Percentiles rank a stretch among this genome's conserved stretches.
Conservation (phyloP, 257 asterid genomes). For the Rubia yunnanensis region DNA sequence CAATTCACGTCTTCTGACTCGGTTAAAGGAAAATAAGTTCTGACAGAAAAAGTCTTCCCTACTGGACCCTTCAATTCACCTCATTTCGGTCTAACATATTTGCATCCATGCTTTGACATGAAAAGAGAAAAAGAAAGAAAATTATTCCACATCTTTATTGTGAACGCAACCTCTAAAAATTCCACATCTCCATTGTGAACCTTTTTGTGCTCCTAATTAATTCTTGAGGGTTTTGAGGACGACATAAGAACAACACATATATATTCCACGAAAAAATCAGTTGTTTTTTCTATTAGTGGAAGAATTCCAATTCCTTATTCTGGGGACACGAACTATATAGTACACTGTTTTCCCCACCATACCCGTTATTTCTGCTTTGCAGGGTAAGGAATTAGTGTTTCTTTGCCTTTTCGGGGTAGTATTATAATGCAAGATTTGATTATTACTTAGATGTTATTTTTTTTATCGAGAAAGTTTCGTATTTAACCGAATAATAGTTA, state of each 20-base stretch:
- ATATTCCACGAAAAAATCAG: not conserved
- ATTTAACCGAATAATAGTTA: too few relatives aligned
- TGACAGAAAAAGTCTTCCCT: not conserved
- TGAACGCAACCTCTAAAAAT: not conserved
- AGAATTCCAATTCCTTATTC: slow-evolving; percentile 14
- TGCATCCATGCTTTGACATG: not conserved
- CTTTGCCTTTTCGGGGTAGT: not conserved
- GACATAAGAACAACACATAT: not conserved
- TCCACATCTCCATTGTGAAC: not conserved
- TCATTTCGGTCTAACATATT: too few relatives aligned
- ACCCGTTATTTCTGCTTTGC: slow-evolving; percentile 1
- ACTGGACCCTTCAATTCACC: not conserved
- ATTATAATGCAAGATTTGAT: too few relatives aligned
- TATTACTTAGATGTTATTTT: not conserved
- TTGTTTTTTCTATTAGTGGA: not conserved
- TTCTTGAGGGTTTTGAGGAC: not conserved
- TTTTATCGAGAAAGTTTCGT: too few relatives aligned
- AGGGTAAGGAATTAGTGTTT: not conserved
- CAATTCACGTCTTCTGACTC: not conserved
- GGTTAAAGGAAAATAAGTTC: not conserved
- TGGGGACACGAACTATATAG: not conserved
- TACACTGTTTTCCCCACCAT: not conserved
- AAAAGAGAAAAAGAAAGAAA: too few relatives aligned
- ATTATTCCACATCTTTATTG: not conserved
- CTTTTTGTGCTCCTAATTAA: not conserved